phyloP scores from a whole-genome alignment of 2,329 filamentous ascomycete genomes.

The Diaporthe sp. region DNA sequence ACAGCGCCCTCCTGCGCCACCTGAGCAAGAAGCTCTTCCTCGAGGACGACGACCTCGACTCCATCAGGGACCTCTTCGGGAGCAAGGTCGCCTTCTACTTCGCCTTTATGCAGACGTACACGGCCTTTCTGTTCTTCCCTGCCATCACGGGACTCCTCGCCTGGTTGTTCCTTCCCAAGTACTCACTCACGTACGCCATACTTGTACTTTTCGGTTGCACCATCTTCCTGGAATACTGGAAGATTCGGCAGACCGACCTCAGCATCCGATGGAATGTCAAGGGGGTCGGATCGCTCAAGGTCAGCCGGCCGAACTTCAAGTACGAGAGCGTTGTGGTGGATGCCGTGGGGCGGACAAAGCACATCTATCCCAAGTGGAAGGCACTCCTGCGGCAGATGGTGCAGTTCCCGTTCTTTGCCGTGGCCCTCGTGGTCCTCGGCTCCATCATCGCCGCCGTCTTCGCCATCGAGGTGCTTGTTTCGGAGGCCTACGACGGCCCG shows the following conservation, averaged over 20 bases:
- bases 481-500: constrained; percentile 79
- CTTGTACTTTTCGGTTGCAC: constrained; percentile 79
- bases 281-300: constrained; percentile 76
- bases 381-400: constrained; percentile 76
- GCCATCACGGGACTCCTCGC: constrained; percentile 77
- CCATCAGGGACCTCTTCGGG: constrained; percentile 73
- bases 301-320: constrained; percentile 74
- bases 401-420: constrained; percentile 77
- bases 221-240: constrained; percentile 85
- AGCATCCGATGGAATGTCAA: constrained; percentile 80
- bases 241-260: constrained; percentile 79
- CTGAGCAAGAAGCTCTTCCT: constrained; percentile 68
- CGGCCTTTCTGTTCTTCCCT: constrained; percentile 78
- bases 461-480: constrained; percentile 81
- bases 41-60: constrained; percentile 66
- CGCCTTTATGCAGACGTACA: constrained; percentile 85
- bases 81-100: constrained; percentile 84
- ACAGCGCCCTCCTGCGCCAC: constrained; percentile 69
- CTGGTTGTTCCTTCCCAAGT: constrained; percentile 78
- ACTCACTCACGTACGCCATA: constrained; percentile 78
- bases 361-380: constrained; percentile 75
- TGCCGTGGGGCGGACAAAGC: constrained; percentile 72
- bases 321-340: constrained; percentile 75
- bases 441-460: constrained; percentile 78
- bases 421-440: constrained; percentile 72